Percentiles rank a stretch among this genome's conserved stretches.
Conservation (phyloP, 1,139 yeast species). For the Yamadazyma atmosphaerica region DNA sequence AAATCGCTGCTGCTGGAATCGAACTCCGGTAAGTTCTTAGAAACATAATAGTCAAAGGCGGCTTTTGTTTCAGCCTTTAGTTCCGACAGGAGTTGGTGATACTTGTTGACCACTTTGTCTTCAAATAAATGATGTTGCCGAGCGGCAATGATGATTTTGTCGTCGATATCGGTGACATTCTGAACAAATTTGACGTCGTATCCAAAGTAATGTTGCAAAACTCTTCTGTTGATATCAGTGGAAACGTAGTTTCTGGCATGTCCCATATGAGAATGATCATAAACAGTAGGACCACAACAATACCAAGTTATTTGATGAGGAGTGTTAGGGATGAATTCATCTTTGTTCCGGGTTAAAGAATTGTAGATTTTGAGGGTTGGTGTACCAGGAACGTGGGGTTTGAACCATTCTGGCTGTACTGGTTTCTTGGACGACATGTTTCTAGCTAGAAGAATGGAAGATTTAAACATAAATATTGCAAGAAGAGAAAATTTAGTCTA, state of each 20-base stretch:
- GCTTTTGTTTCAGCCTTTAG: slow-evolving; percentile 39
- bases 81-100: slow-evolving; percentile 31
- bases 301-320: slow-evolving; percentile 83
- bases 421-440: slow-evolving; percentile 32
- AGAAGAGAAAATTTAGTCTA: background rate
- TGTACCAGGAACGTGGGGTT: slow-evolving; percentile 21
- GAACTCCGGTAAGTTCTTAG: slow-evolving; percentile 56
- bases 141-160: slow-evolving; percentile 91
- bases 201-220: slow-evolving; percentile 87
- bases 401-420: slow-evolving; percentile 43
- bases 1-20: slow-evolving; percentile 33
- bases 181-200: slow-evolving; percentile 86
- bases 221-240: slow-evolving; percentile 87
- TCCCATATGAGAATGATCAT: slow-evolving; percentile 98
- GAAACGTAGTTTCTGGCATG: slow-evolving; percentile 97
- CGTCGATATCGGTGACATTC: slow-evolving; percentile 97
- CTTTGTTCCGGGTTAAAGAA: slow-evolving; percentile 80
- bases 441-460: slow-evolving; percentile 8
- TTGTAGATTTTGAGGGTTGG: slow-evolving; percentile 54
- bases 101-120: slow-evolving; percentile 42
- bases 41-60: slow-evolving; percentile 51
- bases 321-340: slow-evolving; percentile 65
- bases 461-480: slow-evolving; percentile 12
- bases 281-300: slow-evolving; percentile 99
- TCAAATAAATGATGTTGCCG: slow-evolving; percentile 85